Conservation (phyloP, 1,284 basidiomycete species). For the Puccinia sorghi region DNA sequence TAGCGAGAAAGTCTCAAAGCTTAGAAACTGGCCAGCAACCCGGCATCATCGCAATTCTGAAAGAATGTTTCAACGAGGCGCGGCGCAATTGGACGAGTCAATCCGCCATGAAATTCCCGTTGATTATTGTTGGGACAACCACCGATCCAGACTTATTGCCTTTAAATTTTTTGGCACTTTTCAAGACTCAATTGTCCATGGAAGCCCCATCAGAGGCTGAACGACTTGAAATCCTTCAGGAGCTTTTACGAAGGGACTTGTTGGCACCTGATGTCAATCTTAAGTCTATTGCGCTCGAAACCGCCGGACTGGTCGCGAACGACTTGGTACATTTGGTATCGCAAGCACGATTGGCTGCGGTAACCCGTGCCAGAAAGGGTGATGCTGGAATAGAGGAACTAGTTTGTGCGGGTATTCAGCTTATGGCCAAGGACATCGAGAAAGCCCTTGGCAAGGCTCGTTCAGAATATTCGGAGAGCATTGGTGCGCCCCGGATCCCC, state of each 20-base stretch:
- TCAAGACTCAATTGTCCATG: slow-evolving; percentile 83
- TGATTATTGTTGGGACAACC: slow-evolving; percentile 74
- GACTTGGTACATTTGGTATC: slow-evolving; percentile 75
- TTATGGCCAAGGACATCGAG: slow-evolving; percentile 73
- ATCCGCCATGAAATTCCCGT: slow-evolving; percentile 62
- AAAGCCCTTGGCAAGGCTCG: slow-evolving; percentile 74
- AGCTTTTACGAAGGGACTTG: slow-evolving; percentile 61
- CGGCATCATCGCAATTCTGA: slow-evolving; percentile 66
- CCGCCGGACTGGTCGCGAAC: slow-evolving; percentile 82
- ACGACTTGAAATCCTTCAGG: slow-evolving; percentile 67
- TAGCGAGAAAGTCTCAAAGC: slow-evolving; percentile 71
- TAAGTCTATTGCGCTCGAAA: slow-evolving; percentile 74
- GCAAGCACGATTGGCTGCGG: slow-evolving; percentile 62
- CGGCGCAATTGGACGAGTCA: slow-evolving; percentile 64
- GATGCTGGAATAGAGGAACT: slow-evolving; percentile 62
- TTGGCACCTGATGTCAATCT: slow-evolving; percentile 79
- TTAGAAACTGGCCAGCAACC: slow-evolving; percentile 70
- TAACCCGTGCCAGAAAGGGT: not conserved
- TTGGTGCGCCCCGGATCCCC: slow-evolving; percentile 95
- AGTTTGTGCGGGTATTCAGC: slow-evolving; percentile 63
- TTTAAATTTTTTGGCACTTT: slow-evolving; percentile 68
- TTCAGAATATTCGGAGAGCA: slow-evolving; percentile 80
- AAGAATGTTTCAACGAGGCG: slow-evolving; percentile 68
- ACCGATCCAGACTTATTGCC: slow-evolving; percentile 71
- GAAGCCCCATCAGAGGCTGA: slow-evolving; percentile 80